Evolutionary conservation across 164 flowering plant species (phyloP).

Genomic region (Warburgia ugandensis): DNA sequence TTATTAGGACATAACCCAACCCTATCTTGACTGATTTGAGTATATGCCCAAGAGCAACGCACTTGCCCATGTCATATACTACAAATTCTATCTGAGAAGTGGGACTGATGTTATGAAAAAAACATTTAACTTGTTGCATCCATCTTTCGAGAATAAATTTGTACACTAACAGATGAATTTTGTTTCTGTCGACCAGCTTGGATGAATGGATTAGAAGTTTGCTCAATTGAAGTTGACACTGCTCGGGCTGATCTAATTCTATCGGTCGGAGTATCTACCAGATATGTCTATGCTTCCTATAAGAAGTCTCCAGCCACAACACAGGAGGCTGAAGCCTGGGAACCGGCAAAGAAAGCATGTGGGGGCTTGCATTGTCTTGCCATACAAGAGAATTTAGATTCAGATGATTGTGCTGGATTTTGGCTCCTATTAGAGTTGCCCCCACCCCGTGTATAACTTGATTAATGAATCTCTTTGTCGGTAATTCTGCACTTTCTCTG

Average conservation of each 20-base stretch:
- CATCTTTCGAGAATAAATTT: no score
- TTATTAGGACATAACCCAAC: no score
- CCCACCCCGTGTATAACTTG: slow-evolving; percentile 72
- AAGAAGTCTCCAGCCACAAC: slow-evolving; percentile 61
- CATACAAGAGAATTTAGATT: slow-evolving; percentile 78
- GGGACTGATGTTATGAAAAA: no score
- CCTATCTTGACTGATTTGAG: no score
- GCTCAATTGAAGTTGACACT: slow-evolving; percentile 68
- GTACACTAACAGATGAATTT: no score
- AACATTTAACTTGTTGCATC: no score
- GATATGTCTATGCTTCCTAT: slow-evolving; percentile 74
- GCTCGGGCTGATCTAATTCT: slow-evolving; percentile 53
- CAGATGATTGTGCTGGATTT: slow-evolving; percentile 90
- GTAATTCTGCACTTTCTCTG: neutral
- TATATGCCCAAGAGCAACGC: no score
- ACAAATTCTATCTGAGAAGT: no score
- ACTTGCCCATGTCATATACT: no score
- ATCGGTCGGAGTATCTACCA: slow-evolving; percentile 81
- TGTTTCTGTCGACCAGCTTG: slow-evolving; percentile 48
- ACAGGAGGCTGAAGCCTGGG: slow-evolving; percentile 94
- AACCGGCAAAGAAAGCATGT: slow-evolving; percentile 84
- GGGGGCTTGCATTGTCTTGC: slow-evolving; percentile 97
- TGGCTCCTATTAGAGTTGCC: slow-evolving; percentile 95
- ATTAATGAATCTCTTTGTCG: neutral
- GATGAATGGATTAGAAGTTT: slow-evolving; percentile 95